Conservation (phyloP, 805 yeast species). For the Kazachstania africana region DNA sequence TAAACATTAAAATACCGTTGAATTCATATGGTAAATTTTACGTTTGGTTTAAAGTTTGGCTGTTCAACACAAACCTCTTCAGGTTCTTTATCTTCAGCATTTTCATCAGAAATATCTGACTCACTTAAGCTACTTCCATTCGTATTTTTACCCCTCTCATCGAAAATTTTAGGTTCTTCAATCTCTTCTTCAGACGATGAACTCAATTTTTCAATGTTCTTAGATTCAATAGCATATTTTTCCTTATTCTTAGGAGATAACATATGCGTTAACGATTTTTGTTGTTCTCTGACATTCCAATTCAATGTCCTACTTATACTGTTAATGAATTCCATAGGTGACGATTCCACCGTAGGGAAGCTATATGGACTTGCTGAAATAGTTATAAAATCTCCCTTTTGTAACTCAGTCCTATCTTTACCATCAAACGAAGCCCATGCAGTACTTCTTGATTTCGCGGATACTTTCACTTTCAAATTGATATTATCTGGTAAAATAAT, state of each 20-base stretch:
- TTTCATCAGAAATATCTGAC: not conserved
- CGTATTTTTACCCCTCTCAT: too few relatives aligned
- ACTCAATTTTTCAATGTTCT: not conserved
- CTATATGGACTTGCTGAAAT: constrained; percentile 82
- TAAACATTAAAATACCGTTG: too few relatives aligned
- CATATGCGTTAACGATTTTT: constrained; percentile 63
- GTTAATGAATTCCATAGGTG: constrained; percentile 69
- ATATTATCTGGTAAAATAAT: constrained; percentile 89
- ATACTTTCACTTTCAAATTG: constrained; percentile 72
- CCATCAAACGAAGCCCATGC: constrained; percentile 99
- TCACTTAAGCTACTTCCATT: not conserved
- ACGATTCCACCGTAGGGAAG: constrained; percentile 80
- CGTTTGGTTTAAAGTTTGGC: too few relatives aligned
- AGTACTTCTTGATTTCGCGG: constrained; percentile 68
- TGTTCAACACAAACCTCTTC: too few relatives aligned
- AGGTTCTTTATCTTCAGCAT: not conserved
- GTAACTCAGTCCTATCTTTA: constrained; percentile 68
- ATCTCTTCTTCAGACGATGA: constrained; percentile 1
- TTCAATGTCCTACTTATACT: constrained; percentile 75
- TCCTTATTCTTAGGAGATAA: constrained; percentile 45
- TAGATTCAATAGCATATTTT: constrained; percentile 26
- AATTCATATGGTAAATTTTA: too few relatives aligned
- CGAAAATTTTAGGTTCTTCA: too few relatives aligned
- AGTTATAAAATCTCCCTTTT: constrained; percentile 74
- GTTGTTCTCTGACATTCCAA: constrained; percentile 89